phyloP scores from a whole-genome alignment of 495 filamentous ascomycete species.

The Delitschia confertaspora region DNA sequence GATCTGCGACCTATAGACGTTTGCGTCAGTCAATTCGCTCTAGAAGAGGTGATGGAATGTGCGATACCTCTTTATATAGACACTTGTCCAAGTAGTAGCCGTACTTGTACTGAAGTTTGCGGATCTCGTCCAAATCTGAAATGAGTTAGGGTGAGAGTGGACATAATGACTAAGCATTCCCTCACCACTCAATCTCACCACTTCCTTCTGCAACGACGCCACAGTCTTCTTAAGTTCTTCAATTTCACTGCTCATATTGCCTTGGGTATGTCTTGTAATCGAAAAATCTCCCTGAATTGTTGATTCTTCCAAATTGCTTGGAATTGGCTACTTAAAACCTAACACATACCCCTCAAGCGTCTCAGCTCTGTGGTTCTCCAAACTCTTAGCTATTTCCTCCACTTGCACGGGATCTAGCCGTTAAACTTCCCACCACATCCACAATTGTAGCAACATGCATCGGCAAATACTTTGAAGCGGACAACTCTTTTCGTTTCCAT shows the following conservation, averaged over 20 bases:
- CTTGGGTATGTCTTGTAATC: not conserved
- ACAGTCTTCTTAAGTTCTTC: conserved; percentile 40
- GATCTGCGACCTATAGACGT: conserved; percentile 38
- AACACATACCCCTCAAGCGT: no score
- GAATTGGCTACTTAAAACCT: no score
- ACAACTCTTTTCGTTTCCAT: conserved; percentile 6
- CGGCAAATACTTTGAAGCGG: conserved; percentile 13
- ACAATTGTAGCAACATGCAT: no score
- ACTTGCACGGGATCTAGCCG: no score
- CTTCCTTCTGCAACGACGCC: conserved; percentile 33
- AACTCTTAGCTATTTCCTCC: no score
- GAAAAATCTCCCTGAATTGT: not conserved
- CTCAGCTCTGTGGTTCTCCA: no score
- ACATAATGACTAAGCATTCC: not conserved
- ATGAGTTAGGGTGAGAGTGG: conserved; percentile 2
- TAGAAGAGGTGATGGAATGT: not conserved
- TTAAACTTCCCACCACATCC: no score
- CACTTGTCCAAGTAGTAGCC: conserved; percentile 54
- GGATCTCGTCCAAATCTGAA: conserved; percentile 35
- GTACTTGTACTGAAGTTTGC: conserved; percentile 48
- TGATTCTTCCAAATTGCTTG: not conserved
- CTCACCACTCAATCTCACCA: conserved; percentile 34
- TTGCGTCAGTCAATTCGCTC: no score
- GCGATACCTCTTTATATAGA: conserved; percentile 43
- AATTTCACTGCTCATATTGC: conserved; percentile 35